Evolutionary conservation across 1,139 yeast species (phyloP).

Genomic region (Candida sanyaensis): DNA sequence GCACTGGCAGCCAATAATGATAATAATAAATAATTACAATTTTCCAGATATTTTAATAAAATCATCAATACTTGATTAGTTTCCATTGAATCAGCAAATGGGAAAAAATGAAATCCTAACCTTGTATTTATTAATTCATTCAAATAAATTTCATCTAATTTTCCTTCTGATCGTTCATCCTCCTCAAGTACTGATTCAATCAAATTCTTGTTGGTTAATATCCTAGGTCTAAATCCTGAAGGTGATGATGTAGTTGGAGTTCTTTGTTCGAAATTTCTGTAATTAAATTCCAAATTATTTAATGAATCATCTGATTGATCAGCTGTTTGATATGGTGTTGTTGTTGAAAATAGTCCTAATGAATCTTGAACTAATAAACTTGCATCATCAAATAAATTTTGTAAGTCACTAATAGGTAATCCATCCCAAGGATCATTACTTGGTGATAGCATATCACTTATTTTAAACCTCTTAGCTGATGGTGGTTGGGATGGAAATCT

Average conservation of each 20-base stretch:
- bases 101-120: constrained; percentile 34
- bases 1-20: constrained; percentile 41
- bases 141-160: constrained; percentile 35
- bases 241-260: not conserved
- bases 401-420: constrained; percentile 18
- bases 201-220: constrained; percentile 9
- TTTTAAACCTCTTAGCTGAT: constrained; percentile 7
- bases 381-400: constrained; percentile 50
- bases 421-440: constrained; percentile 12
- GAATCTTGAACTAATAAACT: constrained; percentile 49
- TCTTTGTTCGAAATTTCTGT: not conserved
- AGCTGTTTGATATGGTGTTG: not conserved
- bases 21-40: constrained; percentile 37
- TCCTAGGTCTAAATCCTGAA: not conserved
- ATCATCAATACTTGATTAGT: constrained; percentile 36
- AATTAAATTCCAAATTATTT: not conserved
- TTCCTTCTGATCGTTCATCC: constrained; percentile 28
- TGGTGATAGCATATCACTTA: constrained; percentile 28
- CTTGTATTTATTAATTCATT: constrained; percentile 29
- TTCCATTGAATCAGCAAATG: constrained; percentile 40
- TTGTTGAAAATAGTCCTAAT: constrained; percentile 14
- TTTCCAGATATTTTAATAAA: constrained; percentile 33
- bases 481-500: not conserved
- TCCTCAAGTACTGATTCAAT: constrained; percentile 26
- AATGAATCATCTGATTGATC: too few species aligned